phyloP scores from a whole-genome alignment of 129 eudicot species.

The Pittosporum tobira region DNA sequence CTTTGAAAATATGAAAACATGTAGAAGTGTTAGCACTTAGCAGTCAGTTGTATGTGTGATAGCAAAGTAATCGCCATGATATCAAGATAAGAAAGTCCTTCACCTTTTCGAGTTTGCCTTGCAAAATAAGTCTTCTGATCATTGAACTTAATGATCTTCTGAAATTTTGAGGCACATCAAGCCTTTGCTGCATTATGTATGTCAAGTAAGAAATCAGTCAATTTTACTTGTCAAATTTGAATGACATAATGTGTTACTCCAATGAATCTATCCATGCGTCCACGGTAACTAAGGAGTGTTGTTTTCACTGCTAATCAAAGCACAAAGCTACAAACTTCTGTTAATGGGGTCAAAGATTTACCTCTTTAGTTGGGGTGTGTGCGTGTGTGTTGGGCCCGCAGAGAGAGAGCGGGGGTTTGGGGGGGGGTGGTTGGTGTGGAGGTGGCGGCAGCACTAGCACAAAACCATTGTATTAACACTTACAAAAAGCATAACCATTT shows the following conservation, averaged over 20 bases:
- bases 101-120: conserved; percentile 44
- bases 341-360: no score
- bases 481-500: neutral
- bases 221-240: neutral
- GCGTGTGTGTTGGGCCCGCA: no score
- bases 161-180: conserved; percentile 28
- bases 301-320: no score
- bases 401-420: no score
- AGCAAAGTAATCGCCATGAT: neutral
- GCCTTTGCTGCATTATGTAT: conserved; percentile 28
- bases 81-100: neutral
- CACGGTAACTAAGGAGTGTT: no score
- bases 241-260: neutral
- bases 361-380: no score
- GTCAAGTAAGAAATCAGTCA: neutral
- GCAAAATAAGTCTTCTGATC: conserved; percentile 29
- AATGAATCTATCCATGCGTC: no score
- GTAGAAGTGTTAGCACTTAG: neutral
- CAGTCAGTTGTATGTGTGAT: no score
- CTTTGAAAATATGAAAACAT: no score
- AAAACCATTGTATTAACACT: neutral
- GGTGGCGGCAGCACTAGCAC: neutral
- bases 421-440: no score
- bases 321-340: no score
- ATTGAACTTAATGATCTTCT: conserved; percentile 22